phyloP scores from a whole-genome alignment of 192 early-diverging fungal genomes.

The Pecoramyces ruminantium region DNA sequence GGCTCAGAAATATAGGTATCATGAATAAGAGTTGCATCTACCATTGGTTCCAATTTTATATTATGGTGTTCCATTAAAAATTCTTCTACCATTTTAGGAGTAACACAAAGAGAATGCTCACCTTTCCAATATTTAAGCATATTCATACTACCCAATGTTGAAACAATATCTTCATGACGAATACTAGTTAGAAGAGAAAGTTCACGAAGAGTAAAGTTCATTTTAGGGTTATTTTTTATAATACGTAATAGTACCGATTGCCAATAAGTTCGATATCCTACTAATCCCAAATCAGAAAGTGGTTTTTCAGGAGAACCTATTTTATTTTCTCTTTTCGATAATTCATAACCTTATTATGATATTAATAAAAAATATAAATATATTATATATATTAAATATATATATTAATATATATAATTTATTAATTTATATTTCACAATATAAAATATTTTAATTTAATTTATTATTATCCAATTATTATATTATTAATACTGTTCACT shows the following conservation, averaged over 20 bases:
- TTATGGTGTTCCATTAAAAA: background rate
- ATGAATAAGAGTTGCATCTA: background rate
- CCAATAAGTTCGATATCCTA: conserved; percentile 74
- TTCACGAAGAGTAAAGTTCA: conserved; percentile 21
- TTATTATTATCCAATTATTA: too few species aligned
- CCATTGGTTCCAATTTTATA: background rate
- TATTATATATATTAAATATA: too few species aligned
- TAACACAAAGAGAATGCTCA: background rate
- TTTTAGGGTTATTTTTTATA: conserved; percentile 8
- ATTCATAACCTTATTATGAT: conserved; percentile 70
- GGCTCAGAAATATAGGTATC: background rate
- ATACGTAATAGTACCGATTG: conserved; percentile 40
- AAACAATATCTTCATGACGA: conserved; percentile 63
- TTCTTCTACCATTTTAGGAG: background rate
- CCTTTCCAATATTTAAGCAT: conserved; percentile 35
- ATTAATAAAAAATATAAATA: too few species aligned
- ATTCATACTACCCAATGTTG: conserved; percentile 47
- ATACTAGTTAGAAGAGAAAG: conserved; percentile 54
- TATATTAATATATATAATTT: too few species aligned
- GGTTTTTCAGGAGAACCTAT: conserved; percentile 80
- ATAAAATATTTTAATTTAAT: too few species aligned
- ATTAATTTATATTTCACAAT: background rate
- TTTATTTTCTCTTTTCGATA: conserved; percentile 48
- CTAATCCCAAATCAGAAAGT: conserved; percentile 62
- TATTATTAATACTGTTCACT: conserved; percentile 9